These are phyloP conservation scores for Leccinum disarticulatum DNA, from an alignment of 768 basidiomycete genomes.

Conservation along the genomic window DNA sequence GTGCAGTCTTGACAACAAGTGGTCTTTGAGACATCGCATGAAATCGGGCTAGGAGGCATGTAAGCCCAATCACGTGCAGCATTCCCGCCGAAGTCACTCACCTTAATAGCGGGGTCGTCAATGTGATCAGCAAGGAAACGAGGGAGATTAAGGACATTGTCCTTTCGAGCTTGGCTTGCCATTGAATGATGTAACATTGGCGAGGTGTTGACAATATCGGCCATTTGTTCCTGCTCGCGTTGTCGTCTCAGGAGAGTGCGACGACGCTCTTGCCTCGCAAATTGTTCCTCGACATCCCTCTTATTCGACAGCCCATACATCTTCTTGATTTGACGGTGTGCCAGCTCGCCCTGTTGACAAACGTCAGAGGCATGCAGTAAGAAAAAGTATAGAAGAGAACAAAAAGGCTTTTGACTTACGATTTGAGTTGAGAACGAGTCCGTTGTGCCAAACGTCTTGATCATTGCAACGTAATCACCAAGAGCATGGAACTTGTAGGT, in stretches of 20 bases:
- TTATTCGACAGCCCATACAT: not conserved
- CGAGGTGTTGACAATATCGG: not conserved
- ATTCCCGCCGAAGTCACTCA: not conserved
- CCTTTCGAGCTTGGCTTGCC: not conserved
- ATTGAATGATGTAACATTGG: not conserved
- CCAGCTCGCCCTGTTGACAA: not conserved
- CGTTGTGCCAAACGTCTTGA: not conserved
- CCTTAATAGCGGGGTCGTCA: not conserved
- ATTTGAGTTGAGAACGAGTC: not conserved
- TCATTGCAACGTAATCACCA: not conserved
- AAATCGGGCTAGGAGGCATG: not conserved
- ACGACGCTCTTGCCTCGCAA: not conserved
- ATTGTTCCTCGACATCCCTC: not conserved
- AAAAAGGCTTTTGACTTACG: not conserved
- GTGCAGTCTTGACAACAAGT: not conserved
- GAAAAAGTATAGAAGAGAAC: not conserved
- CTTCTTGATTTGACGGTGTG: not conserved
- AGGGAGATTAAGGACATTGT: constrained; percentile 1
- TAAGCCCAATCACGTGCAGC: not conserved
- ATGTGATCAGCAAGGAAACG: not conserved
- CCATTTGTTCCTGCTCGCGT: not conserved
- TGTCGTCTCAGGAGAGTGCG: constrained; percentile 3
- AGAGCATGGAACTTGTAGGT: not conserved
- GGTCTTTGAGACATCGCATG: not conserved
- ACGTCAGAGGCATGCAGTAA: not conserved